These are phyloP conservation scores for Solanum chilense DNA, from an alignment of 257 asterid genomes.

Conservation along the genomic window DNA sequence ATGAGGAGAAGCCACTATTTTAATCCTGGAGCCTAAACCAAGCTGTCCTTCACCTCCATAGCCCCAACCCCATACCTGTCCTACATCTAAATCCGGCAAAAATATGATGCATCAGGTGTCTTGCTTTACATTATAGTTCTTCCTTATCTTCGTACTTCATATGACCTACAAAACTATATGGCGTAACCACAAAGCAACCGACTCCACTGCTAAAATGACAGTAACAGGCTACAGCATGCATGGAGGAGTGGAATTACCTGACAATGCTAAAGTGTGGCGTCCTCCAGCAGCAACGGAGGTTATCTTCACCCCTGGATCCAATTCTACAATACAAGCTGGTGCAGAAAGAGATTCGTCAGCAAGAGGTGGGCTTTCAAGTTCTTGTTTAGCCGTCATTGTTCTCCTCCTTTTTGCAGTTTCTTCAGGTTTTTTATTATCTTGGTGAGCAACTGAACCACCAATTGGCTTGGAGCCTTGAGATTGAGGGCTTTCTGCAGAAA, in stretches of 20 bases:
- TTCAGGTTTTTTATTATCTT: constrained; percentile 31
- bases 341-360: constrained; percentile 58
- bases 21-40: constrained; percentile 66
- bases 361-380: constrained; percentile 25
- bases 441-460: constrained; percentile 14
- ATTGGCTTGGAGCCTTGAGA: constrained; percentile 30
- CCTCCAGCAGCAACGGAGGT: constrained; percentile 80
- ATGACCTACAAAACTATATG: constrained; percentile 48
- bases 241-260: constrained; percentile 35
- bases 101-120: constrained; percentile 57
- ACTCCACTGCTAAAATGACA: constrained; percentile 7
- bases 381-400: constrained; percentile 29
- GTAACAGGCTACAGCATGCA: background rate
- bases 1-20: constrained; percentile 79
- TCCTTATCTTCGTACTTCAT: constrained; percentile 44
- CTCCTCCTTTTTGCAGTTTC: constrained; percentile 49
- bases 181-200: constrained; percentile 27
- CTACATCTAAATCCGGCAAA: constrained; percentile 68
- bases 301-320: constrained; percentile 65
- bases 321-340: constrained; percentile 52
- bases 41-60: constrained; percentile 91
- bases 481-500: constrained; percentile 21
- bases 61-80: constrained; percentile 98
- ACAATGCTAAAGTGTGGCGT: constrained; percentile 60
- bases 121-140: constrained; percentile 47